A percentile compares a stretch with the other conserved stretches of the same genome.
These are phyloP conservation scores for Orobanche coerulescens DNA, from an alignment of 257 asterid species.

Conservation along the genomic window DNA sequence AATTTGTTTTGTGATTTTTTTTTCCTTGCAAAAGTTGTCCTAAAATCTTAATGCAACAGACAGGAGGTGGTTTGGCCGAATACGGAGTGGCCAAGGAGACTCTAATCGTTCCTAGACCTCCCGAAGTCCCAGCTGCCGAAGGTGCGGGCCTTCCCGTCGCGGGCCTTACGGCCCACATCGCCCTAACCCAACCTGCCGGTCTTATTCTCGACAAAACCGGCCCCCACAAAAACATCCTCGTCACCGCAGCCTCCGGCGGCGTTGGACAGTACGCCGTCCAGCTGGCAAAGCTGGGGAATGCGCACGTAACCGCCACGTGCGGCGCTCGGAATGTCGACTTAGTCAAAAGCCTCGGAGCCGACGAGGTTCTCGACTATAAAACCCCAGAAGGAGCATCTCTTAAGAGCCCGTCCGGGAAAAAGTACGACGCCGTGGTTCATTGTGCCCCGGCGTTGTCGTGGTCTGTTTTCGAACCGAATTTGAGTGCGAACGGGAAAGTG, in stretches of 20 bases:
- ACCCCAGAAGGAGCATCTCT: slow-evolving; percentile 62
- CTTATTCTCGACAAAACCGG: slow-evolving; percentile 44
- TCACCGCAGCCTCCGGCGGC: slow-evolving; percentile 67
- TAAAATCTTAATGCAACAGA: slow-evolving; percentile 23
- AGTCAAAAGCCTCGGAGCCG: slow-evolving; percentile 58
- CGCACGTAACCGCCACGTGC: slow-evolving; percentile 60
- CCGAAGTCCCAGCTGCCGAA: slow-evolving; percentile 56
- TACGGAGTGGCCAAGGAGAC: slow-evolving; percentile 43
- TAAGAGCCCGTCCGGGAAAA: slow-evolving; percentile 58
- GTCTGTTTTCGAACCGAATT: slow-evolving; percentile 49
- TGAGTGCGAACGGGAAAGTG: slow-evolving; percentile 41
- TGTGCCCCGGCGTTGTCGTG: slow-evolving; percentile 46
- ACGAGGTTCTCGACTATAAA: slow-evolving; percentile 60
- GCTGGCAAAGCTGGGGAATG: slow-evolving; percentile 58
- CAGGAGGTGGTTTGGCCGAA: slow-evolving; percentile 55
- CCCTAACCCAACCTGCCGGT: slow-evolving; percentile 47
- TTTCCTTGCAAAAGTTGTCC: no score
- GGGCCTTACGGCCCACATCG: slow-evolving; percentile 50
- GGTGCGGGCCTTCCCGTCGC: slow-evolving; percentile 52
- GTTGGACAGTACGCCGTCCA: slow-evolving; percentile 68
- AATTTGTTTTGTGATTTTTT: no score
- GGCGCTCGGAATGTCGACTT: slow-evolving; percentile 56
- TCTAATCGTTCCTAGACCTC: slow-evolving; percentile 40
- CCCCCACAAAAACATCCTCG: slow-evolving; percentile 45
- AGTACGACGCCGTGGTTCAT: slow-evolving; percentile 53